These are phyloP conservation scores for Aspergillus quadrilineatus DNA, from an alignment of 2,329 filamentous ascomycete genomes.

Conservation along the genomic window DNA sequence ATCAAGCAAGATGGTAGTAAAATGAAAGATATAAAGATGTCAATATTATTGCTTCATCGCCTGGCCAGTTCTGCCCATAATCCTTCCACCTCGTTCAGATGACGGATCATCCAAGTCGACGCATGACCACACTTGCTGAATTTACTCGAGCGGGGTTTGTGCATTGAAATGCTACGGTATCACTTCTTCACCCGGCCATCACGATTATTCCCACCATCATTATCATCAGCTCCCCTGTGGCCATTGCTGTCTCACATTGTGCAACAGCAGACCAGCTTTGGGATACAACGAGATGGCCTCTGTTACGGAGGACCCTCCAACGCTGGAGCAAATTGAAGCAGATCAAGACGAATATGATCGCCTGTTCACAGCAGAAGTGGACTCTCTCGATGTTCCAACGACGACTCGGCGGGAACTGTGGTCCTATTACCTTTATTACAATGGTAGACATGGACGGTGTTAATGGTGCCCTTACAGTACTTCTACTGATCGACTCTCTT, in stretches of 20 bases:
- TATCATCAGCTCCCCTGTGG: not conserved
- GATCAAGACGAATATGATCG: slow-evolving; percentile 29
- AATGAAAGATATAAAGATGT: too few relatives aligned
- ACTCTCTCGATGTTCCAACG: slow-evolving; percentile 39
- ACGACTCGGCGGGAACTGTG: slow-evolving; percentile 44
- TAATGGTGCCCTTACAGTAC: not conserved
- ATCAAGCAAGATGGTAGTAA: too few relatives aligned
- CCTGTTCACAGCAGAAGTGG: slow-evolving; percentile 40
- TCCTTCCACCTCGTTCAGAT: too few relatives aligned
- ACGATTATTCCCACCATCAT: not conserved
- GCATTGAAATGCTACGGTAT: not conserved
- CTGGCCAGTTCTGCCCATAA: too few relatives aligned
- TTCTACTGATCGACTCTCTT: not conserved
- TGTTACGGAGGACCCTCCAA: not conserved
- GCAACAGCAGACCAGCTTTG: not conserved
- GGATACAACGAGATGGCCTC: not conserved
- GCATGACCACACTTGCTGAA: not conserved
- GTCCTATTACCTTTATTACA: slow-evolving; percentile 48
- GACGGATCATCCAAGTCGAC: not conserved
- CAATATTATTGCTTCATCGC: too few relatives aligned
- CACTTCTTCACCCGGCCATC: not conserved
- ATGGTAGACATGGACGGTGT: slow-evolving; percentile 27
- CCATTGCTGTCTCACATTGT: not conserved
- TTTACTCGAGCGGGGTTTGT: not conserved
- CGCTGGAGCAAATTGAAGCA: not conserved